A percentile compares a stretch with the other conserved stretches of the same genome.
phyloP scores from a whole-genome alignment of 1,284 basidiomycete species.

The Ceratobasidium sp. region DNA sequence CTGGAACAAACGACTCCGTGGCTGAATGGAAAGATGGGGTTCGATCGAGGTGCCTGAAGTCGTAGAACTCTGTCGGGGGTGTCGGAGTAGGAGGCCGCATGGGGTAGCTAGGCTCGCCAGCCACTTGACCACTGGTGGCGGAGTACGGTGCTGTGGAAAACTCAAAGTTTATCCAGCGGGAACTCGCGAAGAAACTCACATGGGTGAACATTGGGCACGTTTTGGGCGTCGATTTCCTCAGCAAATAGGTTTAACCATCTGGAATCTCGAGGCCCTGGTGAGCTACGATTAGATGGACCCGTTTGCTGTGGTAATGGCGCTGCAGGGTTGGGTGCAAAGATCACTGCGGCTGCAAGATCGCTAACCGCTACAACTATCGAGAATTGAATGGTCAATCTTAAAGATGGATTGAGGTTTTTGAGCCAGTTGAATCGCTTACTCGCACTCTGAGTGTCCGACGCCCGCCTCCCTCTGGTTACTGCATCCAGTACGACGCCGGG shows the following conservation, averaged over 20 bases:
- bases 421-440: neutral
- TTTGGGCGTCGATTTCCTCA: neutral
- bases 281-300: neutral
- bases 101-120: neutral
- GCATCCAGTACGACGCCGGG: neutral
- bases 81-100: neutral
- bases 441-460: conserved; percentile 2
- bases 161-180: neutral
- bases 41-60: conserved; percentile 26
- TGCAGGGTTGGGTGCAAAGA: neutral
- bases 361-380: neutral
- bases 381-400: neutral
- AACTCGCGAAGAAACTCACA: neutral
- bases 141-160: neutral
- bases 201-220: neutral
- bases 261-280: neutral
- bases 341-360: neutral
- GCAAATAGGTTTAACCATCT: neutral
- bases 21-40: neutral
- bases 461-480: neutral
- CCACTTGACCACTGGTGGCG: too few species aligned
- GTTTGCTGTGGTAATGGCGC: neutral
- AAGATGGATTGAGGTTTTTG: neutral
- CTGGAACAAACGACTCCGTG: neutral
- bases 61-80: neutral